A percentile compares a stretch with the other conserved stretches of the same genome.
Conservation (phyloP, 140 eudicot genomes). For the Anethum foeniculum region DNA sequence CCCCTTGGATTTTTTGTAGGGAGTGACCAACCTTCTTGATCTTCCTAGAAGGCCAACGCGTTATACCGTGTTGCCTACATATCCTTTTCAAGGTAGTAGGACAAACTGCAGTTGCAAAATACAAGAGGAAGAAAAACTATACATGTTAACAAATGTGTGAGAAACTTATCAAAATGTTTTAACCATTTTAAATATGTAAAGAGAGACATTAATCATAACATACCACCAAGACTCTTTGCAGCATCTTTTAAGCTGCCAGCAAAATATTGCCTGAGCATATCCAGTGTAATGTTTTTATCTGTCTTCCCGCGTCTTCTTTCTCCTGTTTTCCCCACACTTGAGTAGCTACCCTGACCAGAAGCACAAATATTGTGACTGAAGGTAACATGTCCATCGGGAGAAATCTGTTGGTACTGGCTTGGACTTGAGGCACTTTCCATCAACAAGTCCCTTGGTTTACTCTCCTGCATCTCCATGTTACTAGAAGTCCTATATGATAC, state of each 20-base stretch:
- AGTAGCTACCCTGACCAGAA: conserved; percentile 36
- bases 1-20: conserved; percentile 62
- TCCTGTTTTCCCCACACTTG: conserved; percentile 21
- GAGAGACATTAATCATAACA: conserved; percentile 9
- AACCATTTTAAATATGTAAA: not conserved
- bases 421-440: conserved; percentile 17
- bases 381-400: conserved; percentile 25
- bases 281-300: conserved; percentile 60
- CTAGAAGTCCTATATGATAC: conserved; percentile 13
- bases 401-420: conserved; percentile 19
- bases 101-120: conserved; percentile 53
- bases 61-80: conserved; percentile 89
- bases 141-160: not conserved
- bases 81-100: conserved; percentile 86
- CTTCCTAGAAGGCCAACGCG: conserved; percentile 92
- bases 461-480: conserved; percentile 15
- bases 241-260: conserved; percentile 92
- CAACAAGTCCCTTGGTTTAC: conserved; percentile 26
- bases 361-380: conserved; percentile 20
- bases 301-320: conserved; percentile 57
- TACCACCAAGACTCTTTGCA: conserved; percentile 77
- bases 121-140: not conserved
- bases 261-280: conserved; percentile 75
- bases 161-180: not conserved
- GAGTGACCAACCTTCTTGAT: conserved; percentile 87